A percentile compares a stretch with the other conserved stretches of the same genome.
These are phyloP conservation scores for Russula foetens DNA, from an alignment of 768 basidiomycete genomes.

Conservation along the genomic window DNA sequence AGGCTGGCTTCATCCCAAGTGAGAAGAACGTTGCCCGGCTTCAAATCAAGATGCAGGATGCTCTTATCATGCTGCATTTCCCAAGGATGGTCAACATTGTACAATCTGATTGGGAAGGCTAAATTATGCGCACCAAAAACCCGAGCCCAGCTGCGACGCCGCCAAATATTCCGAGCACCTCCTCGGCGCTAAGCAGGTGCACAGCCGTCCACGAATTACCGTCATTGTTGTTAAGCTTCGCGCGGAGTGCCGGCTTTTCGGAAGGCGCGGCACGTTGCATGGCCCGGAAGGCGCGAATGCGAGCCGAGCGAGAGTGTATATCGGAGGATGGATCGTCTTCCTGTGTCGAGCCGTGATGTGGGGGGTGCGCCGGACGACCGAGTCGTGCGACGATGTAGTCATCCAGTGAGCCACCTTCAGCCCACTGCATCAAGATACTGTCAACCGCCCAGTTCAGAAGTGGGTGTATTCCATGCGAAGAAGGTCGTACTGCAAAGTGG, in stretches of 20 bases:
- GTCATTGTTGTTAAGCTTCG: slow-evolving; percentile 36
- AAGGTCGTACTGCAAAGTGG: slow-evolving; percentile 68
- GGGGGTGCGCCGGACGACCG: slow-evolving; percentile 37
- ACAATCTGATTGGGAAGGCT: no score
- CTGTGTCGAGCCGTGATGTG: slow-evolving; percentile 36
- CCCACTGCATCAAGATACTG: slow-evolving; percentile 91
- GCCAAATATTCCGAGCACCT: slow-evolving; percentile 69
- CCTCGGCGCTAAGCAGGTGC: slow-evolving; percentile 78
- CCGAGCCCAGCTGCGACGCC: slow-evolving; percentile 84
- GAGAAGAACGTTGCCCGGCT: slow-evolving; percentile 87
- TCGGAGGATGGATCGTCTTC: slow-evolving; percentile 17
- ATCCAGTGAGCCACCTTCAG: slow-evolving; percentile 81
- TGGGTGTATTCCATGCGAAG: not conserved
- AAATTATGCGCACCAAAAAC: slow-evolving; percentile 66
- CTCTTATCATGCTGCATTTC: slow-evolving; percentile 60
- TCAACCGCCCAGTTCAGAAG: not conserved
- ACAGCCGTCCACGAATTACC: slow-evolving; percentile 62
- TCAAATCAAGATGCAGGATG: slow-evolving; percentile 88
- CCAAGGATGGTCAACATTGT: not conserved
- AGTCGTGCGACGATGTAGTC: slow-evolving; percentile 78
- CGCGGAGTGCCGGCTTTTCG: slow-evolving; percentile 53
- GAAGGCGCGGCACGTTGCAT: slow-evolving; percentile 56
- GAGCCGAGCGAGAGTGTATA: slow-evolving; percentile 49
- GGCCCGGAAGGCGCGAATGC: slow-evolving; percentile 69
- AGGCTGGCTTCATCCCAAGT: slow-evolving; percentile 85